Evolutionary conservation across 1,284 basidiomycete species (phyloP).

Genomic region (Ceratobasidium sp.): DNA sequence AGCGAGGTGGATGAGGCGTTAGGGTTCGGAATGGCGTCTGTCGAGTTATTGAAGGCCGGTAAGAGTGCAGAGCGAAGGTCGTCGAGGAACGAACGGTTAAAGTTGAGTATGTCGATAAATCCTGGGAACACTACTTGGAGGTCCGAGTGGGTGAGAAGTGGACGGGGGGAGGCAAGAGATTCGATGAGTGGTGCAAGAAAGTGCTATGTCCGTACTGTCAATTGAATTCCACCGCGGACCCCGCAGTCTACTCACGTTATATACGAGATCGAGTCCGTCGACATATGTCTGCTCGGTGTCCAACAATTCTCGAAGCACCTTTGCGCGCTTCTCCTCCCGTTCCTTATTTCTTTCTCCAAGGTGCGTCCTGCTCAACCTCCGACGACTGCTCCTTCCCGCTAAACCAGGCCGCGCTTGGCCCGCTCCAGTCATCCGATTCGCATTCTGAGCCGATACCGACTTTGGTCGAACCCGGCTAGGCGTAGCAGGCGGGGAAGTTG

Average conservation of each 20-base stretch:
- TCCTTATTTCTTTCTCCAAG: conserved; percentile 54
- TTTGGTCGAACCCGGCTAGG: conserved; percentile 23
- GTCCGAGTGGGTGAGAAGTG: conserved; percentile 73
- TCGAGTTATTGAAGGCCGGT: conserved; percentile 43
- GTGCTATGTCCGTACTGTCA: conserved; percentile 60
- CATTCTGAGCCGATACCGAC: not conserved
- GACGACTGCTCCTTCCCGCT: not conserved
- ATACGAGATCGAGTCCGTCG: conserved; percentile 80
- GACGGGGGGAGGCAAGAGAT: conserved; percentile 70
- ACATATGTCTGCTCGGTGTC: conserved; percentile 84
- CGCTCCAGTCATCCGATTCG: not conserved
- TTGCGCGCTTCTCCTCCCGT: conserved; percentile 60
- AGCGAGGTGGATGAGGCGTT: conserved; percentile 47
- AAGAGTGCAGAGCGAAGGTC: conserved; percentile 64
- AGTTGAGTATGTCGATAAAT: conserved; percentile 90
- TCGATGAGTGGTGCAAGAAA: conserved; percentile 80
- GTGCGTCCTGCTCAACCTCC: not conserved
- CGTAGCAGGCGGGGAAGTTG: not conserved
- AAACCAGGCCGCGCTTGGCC: not conserved
- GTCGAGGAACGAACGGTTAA: conserved; percentile 81
- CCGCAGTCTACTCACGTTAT: conserved; percentile 63
- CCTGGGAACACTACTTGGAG: conserved; percentile 86
- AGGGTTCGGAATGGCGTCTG: conserved; percentile 40
- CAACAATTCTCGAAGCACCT: conserved; percentile 78
- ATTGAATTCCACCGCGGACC: not conserved